Conservation (phyloP, 2,329 filamentous ascomycete species). For the Beauveria sp. region DNA sequence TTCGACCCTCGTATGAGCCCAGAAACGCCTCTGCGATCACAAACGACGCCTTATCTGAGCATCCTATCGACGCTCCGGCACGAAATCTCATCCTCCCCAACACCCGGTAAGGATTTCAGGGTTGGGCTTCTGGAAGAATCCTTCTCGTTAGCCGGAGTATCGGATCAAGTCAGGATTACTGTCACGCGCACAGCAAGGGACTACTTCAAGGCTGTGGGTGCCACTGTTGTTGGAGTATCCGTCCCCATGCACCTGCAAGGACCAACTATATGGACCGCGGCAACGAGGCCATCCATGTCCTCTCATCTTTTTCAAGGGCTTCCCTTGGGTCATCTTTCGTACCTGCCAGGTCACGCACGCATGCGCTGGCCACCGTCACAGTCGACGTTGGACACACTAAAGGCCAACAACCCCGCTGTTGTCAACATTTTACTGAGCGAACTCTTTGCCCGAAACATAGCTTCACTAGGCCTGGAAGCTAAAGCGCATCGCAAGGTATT, state of each 20-base stretch:
- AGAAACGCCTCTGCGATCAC: neutral
- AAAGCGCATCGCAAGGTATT: constrained; percentile 13
- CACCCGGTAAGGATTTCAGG: neutral
- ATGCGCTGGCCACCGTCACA: neutral
- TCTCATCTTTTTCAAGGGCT: constrained; percentile 26
- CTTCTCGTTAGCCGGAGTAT: constrained; percentile 18
- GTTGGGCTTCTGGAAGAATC: constrained; percentile 32
- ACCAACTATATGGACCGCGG: constrained; percentile 40
- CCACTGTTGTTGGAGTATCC: constrained; percentile 31
- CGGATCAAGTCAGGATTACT: too few relatives aligned
- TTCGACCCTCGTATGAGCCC: neutral
- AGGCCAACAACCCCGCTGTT: neutral
- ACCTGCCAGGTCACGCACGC: neutral
- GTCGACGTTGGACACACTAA: neutral
- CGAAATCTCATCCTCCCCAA: too few relatives aligned
- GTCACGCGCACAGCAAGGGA: too few relatives aligned
- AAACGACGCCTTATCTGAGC: too few relatives aligned
- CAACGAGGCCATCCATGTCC: constrained; percentile 28
- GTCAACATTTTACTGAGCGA: neutral
- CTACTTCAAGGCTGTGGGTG: too few relatives aligned
- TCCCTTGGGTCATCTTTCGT: neutral
- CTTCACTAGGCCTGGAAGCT: too few relatives aligned
- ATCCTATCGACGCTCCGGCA: too few relatives aligned
- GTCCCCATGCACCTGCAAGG: constrained; percentile 41
- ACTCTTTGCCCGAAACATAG: neutral